Percentiles rank a stretch among this genome's conserved stretches.
Conservation (phyloP, 768 basidiomycete species). For the Panus rudis region DNA sequence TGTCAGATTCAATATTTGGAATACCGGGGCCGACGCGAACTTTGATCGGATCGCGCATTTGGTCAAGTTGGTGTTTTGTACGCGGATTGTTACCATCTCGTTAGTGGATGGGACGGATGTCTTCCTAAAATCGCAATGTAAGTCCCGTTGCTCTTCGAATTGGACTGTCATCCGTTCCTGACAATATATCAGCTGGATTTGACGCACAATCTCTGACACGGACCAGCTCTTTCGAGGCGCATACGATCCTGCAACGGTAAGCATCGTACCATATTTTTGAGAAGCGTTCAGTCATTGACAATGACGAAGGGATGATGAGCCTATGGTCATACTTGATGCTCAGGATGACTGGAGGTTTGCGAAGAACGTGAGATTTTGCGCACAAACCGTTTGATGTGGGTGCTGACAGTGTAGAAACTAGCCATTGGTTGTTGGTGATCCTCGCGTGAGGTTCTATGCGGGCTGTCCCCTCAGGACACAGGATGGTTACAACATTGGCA, state of each 20-base stretch:
- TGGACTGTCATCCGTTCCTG: background rate
- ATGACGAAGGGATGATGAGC: slow-evolving; percentile 70
- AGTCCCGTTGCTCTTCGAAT: slow-evolving; percentile 18
- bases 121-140: slow-evolving; percentile 92
- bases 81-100: slow-evolving; percentile 77
- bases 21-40: slow-evolving; percentile 79
- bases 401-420: slow-evolving; percentile 26
- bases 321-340: slow-evolving; percentile 78
- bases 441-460: slow-evolving; percentile 82
- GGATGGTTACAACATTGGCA: slow-evolving; percentile 88
- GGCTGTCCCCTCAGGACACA: slow-evolving; percentile 84
- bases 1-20: slow-evolving; percentile 79
- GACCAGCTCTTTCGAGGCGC: slow-evolving; percentile 72
- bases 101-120: slow-evolving; percentile 81
- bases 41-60: slow-evolving; percentile 93
- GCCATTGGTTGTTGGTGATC: slow-evolving; percentile 64
- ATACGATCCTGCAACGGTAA: slow-evolving; percentile 75
- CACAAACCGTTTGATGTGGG: background rate
- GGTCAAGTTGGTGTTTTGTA: slow-evolving; percentile 87
- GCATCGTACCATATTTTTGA: slow-evolving; percentile 11
- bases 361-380: slow-evolving; percentile 52
- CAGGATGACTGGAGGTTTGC: slow-evolving; percentile 82
- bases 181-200: slow-evolving; percentile 35
- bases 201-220: slow-evolving; percentile 40
- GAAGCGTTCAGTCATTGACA: slow-evolving; percentile 1